Percentiles rank a stretch among this genome's conserved stretches.
Evolutionary conservation across 1,284 basidiomycete genomes (phyloP).

Genomic region (Tetrapyrgos nigripes): DNA sequence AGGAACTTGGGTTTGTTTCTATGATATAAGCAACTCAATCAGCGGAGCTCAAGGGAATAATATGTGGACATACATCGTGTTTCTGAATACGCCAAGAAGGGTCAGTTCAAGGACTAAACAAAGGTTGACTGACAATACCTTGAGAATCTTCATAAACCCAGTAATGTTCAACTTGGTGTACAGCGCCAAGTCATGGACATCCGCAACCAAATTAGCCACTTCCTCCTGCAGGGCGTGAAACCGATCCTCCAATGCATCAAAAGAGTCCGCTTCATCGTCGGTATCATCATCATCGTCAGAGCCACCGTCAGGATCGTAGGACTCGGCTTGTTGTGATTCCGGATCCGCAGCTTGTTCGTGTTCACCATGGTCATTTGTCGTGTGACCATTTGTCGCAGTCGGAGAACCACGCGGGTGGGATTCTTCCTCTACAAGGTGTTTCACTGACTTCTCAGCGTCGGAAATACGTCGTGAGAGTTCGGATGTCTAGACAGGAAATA

Average conservation of each 20-base stretch:
- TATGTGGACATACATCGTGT: slow-evolving; percentile 69
- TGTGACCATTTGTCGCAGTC: slow-evolving; percentile 37
- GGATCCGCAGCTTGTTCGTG: slow-evolving; percentile 46
- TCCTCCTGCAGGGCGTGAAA: slow-evolving; percentile 95
- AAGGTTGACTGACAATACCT: slow-evolving; percentile 51
- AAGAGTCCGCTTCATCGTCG: slow-evolving; percentile 60
- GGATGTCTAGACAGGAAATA: slow-evolving; percentile 63
- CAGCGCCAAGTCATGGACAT: slow-evolving; percentile 96
- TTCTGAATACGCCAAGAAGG: slow-evolving; percentile 53
- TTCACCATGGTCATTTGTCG: neutral
- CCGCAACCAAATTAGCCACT: slow-evolving; percentile 94
- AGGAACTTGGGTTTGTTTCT: slow-evolving; percentile 81
- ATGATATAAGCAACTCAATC: slow-evolving; percentile 2
- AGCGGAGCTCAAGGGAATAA: neutral
- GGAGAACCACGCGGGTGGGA: slow-evolving; percentile 27
- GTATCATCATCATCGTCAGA: slow-evolving; percentile 63
- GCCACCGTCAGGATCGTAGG: slow-evolving; percentile 70
- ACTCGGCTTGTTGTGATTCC: slow-evolving; percentile 63
- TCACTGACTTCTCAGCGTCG: slow-evolving; percentile 82
- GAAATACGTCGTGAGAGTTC: slow-evolving; percentile 85
- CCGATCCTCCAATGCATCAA: slow-evolving; percentile 85
- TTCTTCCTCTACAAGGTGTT: slow-evolving; percentile 75
- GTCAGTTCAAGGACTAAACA: slow-evolving; percentile 3
- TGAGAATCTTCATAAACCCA: slow-evolving; percentile 99
- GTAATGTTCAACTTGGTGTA: slow-evolving; percentile 97